Evolutionary conservation across 2,329 filamentous ascomycete genomes (phyloP).

Genomic region (Verticillium tricorpus): DNA sequence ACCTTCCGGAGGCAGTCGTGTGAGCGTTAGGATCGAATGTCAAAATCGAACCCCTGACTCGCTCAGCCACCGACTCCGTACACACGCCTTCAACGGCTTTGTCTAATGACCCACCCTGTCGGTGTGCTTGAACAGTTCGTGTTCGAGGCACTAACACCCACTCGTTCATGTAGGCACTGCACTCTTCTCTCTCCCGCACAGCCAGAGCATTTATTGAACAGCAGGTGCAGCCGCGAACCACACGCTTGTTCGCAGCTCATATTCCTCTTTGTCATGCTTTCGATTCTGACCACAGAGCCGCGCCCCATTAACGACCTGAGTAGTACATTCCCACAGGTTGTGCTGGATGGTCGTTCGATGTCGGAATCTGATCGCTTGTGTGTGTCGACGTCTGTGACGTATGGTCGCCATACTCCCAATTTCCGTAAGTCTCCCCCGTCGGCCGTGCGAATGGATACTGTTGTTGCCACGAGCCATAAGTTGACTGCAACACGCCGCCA

Average conservation of each 20-base stretch:
- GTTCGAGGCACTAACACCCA: neutral
- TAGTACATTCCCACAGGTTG: constrained; percentile 26
- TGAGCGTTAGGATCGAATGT: neutral
- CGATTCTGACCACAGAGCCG: no score
- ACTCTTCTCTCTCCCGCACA: no score
- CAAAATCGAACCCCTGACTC: neutral
- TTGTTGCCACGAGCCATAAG: constrained; percentile 40
- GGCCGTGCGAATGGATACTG: constrained; percentile 34
- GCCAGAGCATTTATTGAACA: no score
- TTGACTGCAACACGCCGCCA: constrained; percentile 23
- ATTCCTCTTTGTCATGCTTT: no score
- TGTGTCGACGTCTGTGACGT: neutral
- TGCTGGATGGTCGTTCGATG: constrained; percentile 18
- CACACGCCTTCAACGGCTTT: neutral
- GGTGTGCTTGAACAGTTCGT: neutral
- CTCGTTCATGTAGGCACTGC: no score
- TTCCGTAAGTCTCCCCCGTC: constrained; percentile 21
- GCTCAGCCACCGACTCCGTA: neutral
- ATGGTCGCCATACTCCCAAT: constrained; percentile 29
- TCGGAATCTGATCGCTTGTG: constrained; percentile 17
- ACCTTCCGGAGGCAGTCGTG: no score
- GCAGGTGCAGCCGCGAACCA: neutral
- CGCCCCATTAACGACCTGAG: constrained; percentile 16
- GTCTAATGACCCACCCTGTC: neutral
- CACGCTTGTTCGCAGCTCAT: no score